Percentiles rank a stretch among this genome's conserved stretches.
Evolutionary conservation across 495 filamentous ascomycete species (phyloP).

Genomic region (Pyrenula aspistea): DNA sequence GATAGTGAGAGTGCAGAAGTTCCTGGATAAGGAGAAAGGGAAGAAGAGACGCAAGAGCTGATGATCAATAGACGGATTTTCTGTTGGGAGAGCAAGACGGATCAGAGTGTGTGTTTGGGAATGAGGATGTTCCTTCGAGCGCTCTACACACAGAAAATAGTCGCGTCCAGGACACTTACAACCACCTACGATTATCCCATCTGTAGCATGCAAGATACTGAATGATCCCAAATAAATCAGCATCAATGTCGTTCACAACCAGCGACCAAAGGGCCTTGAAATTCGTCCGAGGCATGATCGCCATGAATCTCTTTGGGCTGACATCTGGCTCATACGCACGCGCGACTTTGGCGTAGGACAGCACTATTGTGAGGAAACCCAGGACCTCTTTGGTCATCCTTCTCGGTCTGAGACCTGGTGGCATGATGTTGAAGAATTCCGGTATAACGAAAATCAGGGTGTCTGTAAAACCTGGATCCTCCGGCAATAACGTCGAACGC

Average conservation of each 20-base stretch:
- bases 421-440: not conserved
- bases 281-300: slow-evolving; percentile 14
- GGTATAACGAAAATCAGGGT: not conserved
- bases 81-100: not conserved
- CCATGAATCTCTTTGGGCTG: slow-evolving; percentile 3
- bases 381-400: slow-evolving; percentile 9
- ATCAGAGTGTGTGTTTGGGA: not conserved
- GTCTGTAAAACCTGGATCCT: not conserved
- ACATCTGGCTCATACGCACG: not conserved
- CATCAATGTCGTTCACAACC: slow-evolving; percentile 3
- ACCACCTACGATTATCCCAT: not conserved
- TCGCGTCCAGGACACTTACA: not conserved
- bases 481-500: not conserved
- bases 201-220: slow-evolving; percentile 12
- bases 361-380: slow-evolving; percentile 10
- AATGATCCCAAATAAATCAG: not conserved
- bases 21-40: not conserved
- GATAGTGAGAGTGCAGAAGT: not conserved
- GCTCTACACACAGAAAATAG: not conserved
- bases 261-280: slow-evolving; percentile 8
- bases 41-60: not conserved
- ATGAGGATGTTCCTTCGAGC: not conserved
- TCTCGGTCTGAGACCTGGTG: slow-evolving; percentile 3
- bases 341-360: slow-evolving; percentile 11
- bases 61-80: not conserved